Evolutionary conservation across 228 moss, liverwort and hornwort species (phyloP).

Genomic region (Sphagnum magellanicum): DNA sequence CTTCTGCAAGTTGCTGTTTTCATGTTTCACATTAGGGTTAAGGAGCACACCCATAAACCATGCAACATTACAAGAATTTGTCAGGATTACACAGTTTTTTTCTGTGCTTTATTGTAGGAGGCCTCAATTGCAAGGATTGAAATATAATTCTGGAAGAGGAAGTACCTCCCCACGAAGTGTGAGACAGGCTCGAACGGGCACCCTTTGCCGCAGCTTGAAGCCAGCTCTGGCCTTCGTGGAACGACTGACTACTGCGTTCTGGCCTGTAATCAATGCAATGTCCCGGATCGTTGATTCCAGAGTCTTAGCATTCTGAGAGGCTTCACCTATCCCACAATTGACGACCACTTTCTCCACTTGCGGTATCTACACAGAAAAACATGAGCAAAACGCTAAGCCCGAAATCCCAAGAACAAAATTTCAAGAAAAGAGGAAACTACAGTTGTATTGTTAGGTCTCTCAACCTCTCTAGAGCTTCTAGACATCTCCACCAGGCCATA

Average conservation of each 20-base stretch:
- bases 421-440: not conserved
- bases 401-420: too few species aligned
- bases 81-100: too few species aligned
- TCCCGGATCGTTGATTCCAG: conserved; percentile 86
- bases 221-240: conserved; percentile 91
- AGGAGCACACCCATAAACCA: too few species aligned
- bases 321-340: conserved; percentile 96
- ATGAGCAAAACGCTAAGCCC: not conserved
- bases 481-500: too few species aligned
- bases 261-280: conserved; percentile 68
- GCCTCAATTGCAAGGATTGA: too few species aligned
- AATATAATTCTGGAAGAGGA: too few species aligned
- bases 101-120: too few species aligned
- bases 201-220: conserved; percentile 83
- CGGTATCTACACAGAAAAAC: conserved; percentile 47
- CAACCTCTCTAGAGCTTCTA: too few species aligned
- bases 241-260: conserved; percentile 77
- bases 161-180: conserved; percentile 81
- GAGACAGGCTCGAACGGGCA: conserved; percentile 71
- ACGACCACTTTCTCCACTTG: conserved; percentile 64
- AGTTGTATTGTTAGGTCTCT: too few species aligned
- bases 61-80: too few species aligned
- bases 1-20: too few species aligned
- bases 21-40: too few species aligned
- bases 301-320: conserved; percentile 91